Evolutionary conservation across 805 yeast species (phyloP), one percentile per base, ranked within the genome.

Genomic region (Nadsonia fulvescens): DNA sequence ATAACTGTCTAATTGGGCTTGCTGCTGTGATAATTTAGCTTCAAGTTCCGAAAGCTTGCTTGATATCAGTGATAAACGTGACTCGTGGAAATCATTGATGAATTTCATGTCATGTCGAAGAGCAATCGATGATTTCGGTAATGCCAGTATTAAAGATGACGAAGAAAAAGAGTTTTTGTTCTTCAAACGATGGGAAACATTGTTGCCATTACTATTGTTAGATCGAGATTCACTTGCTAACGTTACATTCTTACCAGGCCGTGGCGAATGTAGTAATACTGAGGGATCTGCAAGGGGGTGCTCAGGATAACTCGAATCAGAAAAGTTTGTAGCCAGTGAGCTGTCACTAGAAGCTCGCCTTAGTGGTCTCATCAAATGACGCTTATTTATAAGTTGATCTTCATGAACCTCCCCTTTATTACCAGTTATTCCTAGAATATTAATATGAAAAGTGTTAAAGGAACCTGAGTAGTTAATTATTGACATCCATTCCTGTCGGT

Each of bases 401-500:
- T 23, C 26, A 8, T 14, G 22, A 4, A 15, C 18, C 4, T 20
- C 28, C 10, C 8, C 13, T 12, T 14, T 7, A 5, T 24, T 21
- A 12, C 22, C 21, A 14, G 29, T 24, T 6, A 32, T 28, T 6
- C 35, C 37, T 14, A 35, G 34, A n/a, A 35, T 31, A 1, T 46
- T 40, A 6, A 55, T 35, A 11, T 49, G 37, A 26, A 59, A 55
- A 2, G 59, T 47, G 18, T 56, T 57, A 29, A 65, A 43, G 0
- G 71, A 55, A 1, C 70, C 56, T 5, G 64, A 49, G 35, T 54
- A 60, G 35, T 70, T 69, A 38, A 70, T 63, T 5, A 63, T 45
- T 17, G 51, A 53, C 20, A 71, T 57, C 83, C 83, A 74, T 12
- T 62, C 61, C n/a, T 47, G 40, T 46, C 62, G 49, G 20, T 69